These are phyloP conservation scores for Coemansia sp. DNA, from an alignment of 192 early-diverging fungal genomes.

Conservation along the genomic window DNA sequence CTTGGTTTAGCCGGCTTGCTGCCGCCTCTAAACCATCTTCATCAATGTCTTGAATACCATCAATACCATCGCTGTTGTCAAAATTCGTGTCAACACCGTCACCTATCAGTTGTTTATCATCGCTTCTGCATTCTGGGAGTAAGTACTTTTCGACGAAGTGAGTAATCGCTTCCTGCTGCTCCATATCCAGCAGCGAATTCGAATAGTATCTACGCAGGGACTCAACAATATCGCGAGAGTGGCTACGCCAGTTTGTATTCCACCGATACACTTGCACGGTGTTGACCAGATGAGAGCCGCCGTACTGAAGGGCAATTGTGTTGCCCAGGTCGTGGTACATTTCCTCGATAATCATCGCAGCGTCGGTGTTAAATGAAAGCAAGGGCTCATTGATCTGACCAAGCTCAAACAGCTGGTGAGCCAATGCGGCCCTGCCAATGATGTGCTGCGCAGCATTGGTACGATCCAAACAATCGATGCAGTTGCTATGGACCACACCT, in stretches of 20 bases:
- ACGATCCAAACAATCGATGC: slow-evolving; percentile 97
- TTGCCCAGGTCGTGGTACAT: slow-evolving; percentile 99
- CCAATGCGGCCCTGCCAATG: slow-evolving; percentile 91
- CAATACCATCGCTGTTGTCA: neutral
- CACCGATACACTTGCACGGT: slow-evolving; percentile 97
- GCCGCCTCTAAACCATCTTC: neutral
- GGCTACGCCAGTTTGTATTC: slow-evolving; percentile 90
- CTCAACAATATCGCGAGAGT: slow-evolving; percentile 96
- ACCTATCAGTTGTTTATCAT: slow-evolving; percentile 4
- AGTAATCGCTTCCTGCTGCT: slow-evolving; percentile 96
- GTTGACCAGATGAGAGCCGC: slow-evolving; percentile 96
- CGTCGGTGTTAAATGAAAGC: slow-evolving; percentile 91
- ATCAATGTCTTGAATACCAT: neutral
- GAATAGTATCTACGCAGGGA: slow-evolving; percentile 87
- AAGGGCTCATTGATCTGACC: slow-evolving; percentile 76
- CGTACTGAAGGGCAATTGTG: slow-evolving; percentile 93
- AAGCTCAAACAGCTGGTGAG: slow-evolving; percentile 87
- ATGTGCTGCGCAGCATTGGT: slow-evolving; percentile 97
- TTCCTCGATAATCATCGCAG: slow-evolving; percentile 87
- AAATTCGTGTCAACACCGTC: slow-evolving; percentile 1
- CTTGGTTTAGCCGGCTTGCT: slow-evolving; percentile 32
- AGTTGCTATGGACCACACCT: slow-evolving; percentile 82
- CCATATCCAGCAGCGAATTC: slow-evolving; percentile 94
- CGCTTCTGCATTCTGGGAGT: slow-evolving; percentile 22
- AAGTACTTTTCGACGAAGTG: slow-evolving; percentile 65